Evolutionary conservation across 2,329 filamentous ascomycete species (phyloP).

Genomic region (Dendrostoma leiphaemia): DNA sequence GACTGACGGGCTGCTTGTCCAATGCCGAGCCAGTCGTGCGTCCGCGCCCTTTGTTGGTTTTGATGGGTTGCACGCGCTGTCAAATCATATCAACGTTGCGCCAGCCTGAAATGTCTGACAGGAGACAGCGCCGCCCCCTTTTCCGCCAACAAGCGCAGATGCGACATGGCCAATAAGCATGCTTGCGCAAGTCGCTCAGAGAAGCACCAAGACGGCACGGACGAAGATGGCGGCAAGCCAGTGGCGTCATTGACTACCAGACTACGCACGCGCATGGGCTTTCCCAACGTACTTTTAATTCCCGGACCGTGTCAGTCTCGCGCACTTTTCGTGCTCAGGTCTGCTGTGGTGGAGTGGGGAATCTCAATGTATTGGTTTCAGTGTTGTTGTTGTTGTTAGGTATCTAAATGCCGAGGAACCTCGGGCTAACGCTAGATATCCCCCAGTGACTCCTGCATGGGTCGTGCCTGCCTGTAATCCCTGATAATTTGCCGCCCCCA

Average conservation of each 20-base stretch:
- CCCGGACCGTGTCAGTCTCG: conserved; percentile 9
- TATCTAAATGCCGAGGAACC: no score
- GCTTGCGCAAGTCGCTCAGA: not conserved
- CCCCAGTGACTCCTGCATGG: no score
- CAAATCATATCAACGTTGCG: conserved; percentile 11
- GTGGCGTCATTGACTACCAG: conserved; percentile 8
- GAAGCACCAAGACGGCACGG: not conserved
- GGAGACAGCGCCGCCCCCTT: not conserved
- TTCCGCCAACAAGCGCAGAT: not conserved
- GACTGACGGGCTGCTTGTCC: conserved; percentile 5
- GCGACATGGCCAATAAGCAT: conserved; percentile 3
- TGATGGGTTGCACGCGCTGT: not conserved
- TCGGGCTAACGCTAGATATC: no score
- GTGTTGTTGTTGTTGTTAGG: no score
- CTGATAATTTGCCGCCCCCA: no score
- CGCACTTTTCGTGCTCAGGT: conserved; percentile 12
- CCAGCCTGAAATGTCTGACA: conserved; percentile 2
- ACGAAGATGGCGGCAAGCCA: not conserved
- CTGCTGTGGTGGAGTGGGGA: no score
- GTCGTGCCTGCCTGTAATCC: no score
- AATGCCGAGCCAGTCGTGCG: no score
- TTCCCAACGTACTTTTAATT: not conserved
- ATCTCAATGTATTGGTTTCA: no score
- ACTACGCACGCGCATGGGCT: not conserved
- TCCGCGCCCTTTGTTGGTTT: not conserved